Evolutionary conservation across 2,329 filamentous ascomycete genomes (phyloP).

Genomic region (Keithomyces neogunnii): DNA sequence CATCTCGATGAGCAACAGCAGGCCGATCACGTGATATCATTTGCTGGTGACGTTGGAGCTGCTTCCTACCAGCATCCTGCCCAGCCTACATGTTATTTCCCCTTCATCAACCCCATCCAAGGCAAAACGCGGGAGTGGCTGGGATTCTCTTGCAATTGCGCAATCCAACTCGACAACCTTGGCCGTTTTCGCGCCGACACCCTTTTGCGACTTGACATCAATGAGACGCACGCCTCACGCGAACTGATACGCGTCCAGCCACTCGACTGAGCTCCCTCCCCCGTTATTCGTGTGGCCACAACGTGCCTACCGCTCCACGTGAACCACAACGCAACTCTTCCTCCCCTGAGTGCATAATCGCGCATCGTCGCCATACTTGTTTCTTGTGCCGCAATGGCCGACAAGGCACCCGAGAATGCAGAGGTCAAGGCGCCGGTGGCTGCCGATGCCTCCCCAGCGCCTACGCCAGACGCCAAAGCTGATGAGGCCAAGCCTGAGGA

Average conservation of each 20-base stretch:
- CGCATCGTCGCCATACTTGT: constrained; percentile 11
- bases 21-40: constrained; percentile 22
- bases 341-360: constrained; percentile 4
- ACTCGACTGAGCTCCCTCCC: constrained; percentile 6
- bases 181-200: constrained; percentile 4
- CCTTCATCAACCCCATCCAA: constrained; percentile 5
- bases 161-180: constrained; percentile 2
- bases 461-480: constrained; percentile 14
- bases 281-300: not conserved
- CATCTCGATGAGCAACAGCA: not conserved
- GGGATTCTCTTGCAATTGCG: constrained; percentile 6
- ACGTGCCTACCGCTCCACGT: not conserved
- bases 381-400: constrained; percentile 25
- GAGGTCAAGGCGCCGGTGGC: constrained; percentile 23
- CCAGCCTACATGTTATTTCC: constrained; percentile 3
- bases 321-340: constrained; percentile 2
- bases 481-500: constrained; percentile 14
- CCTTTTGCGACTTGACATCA: constrained; percentile 5
- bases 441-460: constrained; percentile 16
- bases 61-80: constrained; percentile 26
- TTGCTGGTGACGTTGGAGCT: constrained; percentile 26
- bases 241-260: constrained; percentile 14
- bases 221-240: constrained; percentile 7
- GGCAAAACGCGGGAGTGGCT: constrained; percentile 7
- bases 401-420: constrained; percentile 27